Percentiles rank a stretch among this genome's conserved stretches.
Conservation (phyloP, 768 basidiomycete genomes). For the Suillus alpinus region DNA sequence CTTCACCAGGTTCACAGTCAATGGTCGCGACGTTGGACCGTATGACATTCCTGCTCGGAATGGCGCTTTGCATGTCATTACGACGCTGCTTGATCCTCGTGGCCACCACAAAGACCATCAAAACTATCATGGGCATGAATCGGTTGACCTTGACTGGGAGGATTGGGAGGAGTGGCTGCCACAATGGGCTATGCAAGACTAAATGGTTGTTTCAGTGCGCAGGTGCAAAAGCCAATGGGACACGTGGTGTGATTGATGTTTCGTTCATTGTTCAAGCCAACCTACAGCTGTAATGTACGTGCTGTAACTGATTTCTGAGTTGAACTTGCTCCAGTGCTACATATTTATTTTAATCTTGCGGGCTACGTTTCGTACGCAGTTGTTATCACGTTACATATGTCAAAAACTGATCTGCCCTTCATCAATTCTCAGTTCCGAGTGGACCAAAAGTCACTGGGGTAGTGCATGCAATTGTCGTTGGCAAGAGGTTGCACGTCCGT, state of each 20-base stretch:
- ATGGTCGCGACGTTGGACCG: constrained; percentile 35
- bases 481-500: background rate
- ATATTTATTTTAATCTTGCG: background rate
- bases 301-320: background rate
- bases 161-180: constrained; percentile 49
- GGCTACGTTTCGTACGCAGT: background rate
- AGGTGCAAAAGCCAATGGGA: background rate
- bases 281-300: background rate
- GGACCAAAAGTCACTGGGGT: background rate
- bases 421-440: background rate
- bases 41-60: constrained; percentile 53
- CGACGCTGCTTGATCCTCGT: constrained; percentile 41
- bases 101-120: constrained; percentile 8
- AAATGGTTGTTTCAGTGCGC: background rate
- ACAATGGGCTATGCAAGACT: constrained; percentile 41
- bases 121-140: background rate
- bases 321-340: background rate
- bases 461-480: background rate
- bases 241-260: background rate
- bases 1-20: constrained; percentile 39
- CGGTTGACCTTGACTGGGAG: constrained; percentile 36
- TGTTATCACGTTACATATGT: background rate
- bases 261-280: background rate
- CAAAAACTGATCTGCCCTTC: background rate
- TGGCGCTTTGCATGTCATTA: constrained; percentile 54